Conservation (phyloP, 2,329 filamentous ascomycete species). For the Cyphellophora attinorum region DNA sequence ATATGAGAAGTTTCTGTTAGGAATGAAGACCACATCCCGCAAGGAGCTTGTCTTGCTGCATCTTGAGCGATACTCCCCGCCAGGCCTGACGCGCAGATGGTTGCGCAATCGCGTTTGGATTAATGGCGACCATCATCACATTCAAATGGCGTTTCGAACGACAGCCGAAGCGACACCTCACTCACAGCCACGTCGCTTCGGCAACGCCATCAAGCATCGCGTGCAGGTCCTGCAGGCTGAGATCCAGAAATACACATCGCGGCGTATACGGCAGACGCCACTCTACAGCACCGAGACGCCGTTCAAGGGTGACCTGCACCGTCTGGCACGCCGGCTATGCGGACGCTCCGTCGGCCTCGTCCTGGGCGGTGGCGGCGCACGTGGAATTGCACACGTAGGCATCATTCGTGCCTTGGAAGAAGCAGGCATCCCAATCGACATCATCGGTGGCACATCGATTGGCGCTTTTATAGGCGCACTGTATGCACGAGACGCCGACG, state of each 20-base stretch:
- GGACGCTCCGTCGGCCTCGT: slow-evolving; percentile 93
- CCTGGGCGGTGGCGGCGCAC: slow-evolving; percentile 82
- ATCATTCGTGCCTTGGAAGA: slow-evolving; percentile 94
- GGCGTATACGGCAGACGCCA: slow-evolving; percentile 77
- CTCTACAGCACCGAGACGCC: slow-evolving; percentile 86
- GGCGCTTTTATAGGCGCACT: slow-evolving; percentile 90
- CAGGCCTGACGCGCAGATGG: slow-evolving; percentile 82
- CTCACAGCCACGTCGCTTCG: slow-evolving; percentile 65
- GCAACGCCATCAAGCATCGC: slow-evolving; percentile 77
- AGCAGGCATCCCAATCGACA: slow-evolving; percentile 88
- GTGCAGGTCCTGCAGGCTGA: slow-evolving; percentile 94
- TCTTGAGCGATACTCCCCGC: slow-evolving; percentile 73
- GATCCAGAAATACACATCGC: slow-evolving; percentile 94
- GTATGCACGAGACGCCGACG: slow-evolving; percentile 91
- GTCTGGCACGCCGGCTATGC: slow-evolving; percentile 78
- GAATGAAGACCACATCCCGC: slow-evolving; percentile 91
- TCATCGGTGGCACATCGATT: slow-evolving; percentile 92
- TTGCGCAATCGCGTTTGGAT: slow-evolving; percentile 91
- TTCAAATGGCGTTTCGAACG: slow-evolving; percentile 84
- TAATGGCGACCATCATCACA: slow-evolving; percentile 93
- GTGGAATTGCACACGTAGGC: slow-evolving; percentile 85
- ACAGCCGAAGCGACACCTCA: slow-evolving; percentile 63
- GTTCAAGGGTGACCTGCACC: slow-evolving; percentile 94
- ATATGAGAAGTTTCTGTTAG: slow-evolving; percentile 90
- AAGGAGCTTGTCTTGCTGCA: slow-evolving; percentile 89